Evolutionary conservation across 176 grass and related monocot species (phyloP).

Genomic region (Musa itinerans): DNA sequence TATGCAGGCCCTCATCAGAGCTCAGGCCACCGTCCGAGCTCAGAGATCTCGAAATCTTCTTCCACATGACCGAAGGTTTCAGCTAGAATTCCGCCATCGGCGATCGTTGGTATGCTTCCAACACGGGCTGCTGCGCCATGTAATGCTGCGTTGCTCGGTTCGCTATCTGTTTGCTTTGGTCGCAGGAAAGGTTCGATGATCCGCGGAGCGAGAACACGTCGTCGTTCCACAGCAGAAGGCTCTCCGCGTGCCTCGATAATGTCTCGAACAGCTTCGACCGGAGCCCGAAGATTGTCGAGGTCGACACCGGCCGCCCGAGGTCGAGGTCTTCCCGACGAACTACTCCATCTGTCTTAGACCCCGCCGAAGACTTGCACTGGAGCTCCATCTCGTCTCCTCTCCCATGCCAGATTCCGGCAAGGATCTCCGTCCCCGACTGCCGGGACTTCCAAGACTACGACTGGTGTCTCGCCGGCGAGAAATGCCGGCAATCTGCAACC

Average conservation of each 20-base stretch:
- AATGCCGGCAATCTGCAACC: background rate
- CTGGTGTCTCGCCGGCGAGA: background rate
- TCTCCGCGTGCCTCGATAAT: constrained; percentile 31
- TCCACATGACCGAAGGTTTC: constrained; percentile 29
- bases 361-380: background rate
- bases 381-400: constrained; percentile 23
- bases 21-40: constrained; percentile 64
- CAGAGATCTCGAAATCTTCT: constrained; percentile 29
- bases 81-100: constrained; percentile 36
- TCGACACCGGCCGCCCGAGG: constrained; percentile 58
- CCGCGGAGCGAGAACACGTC: constrained; percentile 8
- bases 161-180: background rate
- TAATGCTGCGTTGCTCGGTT: background rate
- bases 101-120: constrained; percentile 50
- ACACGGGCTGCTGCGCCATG: background rate
- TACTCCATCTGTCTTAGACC: background rate
- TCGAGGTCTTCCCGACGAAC: constrained; percentile 22
- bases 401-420: constrained; percentile 26
- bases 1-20: constrained; percentile 88
- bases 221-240: constrained; percentile 33
- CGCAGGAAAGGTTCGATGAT: constrained; percentile 44
- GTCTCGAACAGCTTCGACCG: constrained; percentile 47
- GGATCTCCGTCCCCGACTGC: constrained; percentile 20
- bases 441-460: constrained; percentile 13
- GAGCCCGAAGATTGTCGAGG: constrained; percentile 76